These are phyloP conservation scores for Zelopaecilomyces penicillatus DNA, from an alignment of 2,329 filamentous ascomycete species.

Conservation along the genomic window DNA sequence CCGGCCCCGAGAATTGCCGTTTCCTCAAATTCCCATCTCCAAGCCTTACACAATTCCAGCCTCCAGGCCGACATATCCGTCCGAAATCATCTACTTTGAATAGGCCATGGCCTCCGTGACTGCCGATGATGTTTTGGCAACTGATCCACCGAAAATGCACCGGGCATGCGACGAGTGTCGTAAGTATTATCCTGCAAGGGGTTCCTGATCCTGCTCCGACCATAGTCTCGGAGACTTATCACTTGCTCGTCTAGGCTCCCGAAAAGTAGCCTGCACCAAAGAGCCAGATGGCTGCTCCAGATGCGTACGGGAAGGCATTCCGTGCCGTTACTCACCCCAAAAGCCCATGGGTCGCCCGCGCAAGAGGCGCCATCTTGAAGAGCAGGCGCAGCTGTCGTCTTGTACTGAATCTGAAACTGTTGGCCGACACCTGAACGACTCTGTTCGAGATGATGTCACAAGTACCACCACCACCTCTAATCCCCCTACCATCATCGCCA, in stretches of 20 bases:
- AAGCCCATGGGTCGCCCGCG: constrained; percentile 59
- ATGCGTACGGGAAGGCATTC: constrained; percentile 48
- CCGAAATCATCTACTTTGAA: no score
- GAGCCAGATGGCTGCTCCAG: constrained; percentile 51
- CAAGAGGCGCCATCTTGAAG: constrained; percentile 40
- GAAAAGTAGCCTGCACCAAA: constrained; percentile 59
- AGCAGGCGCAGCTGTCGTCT: constrained; percentile 2
- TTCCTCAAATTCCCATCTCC: no score
- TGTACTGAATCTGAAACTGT: background rate
- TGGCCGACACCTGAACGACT: background rate
- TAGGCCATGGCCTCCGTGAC: constrained; percentile 15
- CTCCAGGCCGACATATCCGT: no score
- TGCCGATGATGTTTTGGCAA: constrained; percentile 5
- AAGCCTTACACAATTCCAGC: no score
- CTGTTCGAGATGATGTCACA: background rate
- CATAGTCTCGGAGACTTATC: constrained; percentile 20
- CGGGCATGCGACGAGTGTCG: constrained; percentile 61
- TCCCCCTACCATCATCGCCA: background rate
- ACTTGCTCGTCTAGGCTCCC: constrained; percentile 36
- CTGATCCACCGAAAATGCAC: constrained; percentile 36
- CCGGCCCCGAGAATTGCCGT: no score
- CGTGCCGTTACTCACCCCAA: constrained; percentile 54
- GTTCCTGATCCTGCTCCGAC: background rate
- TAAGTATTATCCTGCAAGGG: constrained; percentile 28
- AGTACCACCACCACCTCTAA: background rate